Evolutionary conservation across 495 filamentous ascomycete genomes (phyloP).

Genomic region (Halenospora varia): DNA sequence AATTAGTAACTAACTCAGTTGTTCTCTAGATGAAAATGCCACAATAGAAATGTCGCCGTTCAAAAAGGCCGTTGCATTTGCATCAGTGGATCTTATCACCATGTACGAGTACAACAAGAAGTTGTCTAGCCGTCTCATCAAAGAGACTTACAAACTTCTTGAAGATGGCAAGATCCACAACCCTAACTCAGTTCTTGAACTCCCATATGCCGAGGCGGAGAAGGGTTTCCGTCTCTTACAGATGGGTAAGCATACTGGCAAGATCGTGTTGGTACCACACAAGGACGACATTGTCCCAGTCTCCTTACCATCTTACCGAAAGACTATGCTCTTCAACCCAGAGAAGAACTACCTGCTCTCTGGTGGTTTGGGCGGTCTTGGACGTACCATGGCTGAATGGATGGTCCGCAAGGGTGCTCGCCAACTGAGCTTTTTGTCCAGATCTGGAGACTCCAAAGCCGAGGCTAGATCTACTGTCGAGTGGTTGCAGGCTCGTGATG

Average conservation of each 20-base stretch:
- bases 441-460: conserved; percentile 36
- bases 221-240: conserved; percentile 45
- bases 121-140: conserved; percentile 3
- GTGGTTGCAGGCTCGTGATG: conserved; percentile 20
- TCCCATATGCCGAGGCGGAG: conserved; percentile 35
- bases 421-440: conserved; percentile 49
- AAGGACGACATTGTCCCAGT: conserved; percentile 27
- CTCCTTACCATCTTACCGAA: conserved; percentile 21
- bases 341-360: conserved; percentile 57
- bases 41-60: not conserved
- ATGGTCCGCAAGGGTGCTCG: conserved; percentile 53
- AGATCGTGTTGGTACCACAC: conserved; percentile 44
- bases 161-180: conserved; percentile 12
- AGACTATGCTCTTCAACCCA: conserved; percentile 51
- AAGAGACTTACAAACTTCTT: conserved; percentile 22
- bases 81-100: conserved; percentile 30
- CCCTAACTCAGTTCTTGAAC: conserved; percentile 28
- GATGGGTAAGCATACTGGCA: conserved; percentile 48
- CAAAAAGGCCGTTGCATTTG: conserved; percentile 29
- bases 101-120: conserved; percentile 17
- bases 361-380: conserved; percentile 48
- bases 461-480: conserved; percentile 22
- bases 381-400: conserved; percentile 41
- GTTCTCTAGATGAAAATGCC: conserved; percentile 15
- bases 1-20: too few species aligned